Evolutionary conservation across 2,329 filamentous ascomycete species (phyloP), one percentile per base, ranked within the genome.

Genomic region (Biscogniauxia sp.): DNA sequence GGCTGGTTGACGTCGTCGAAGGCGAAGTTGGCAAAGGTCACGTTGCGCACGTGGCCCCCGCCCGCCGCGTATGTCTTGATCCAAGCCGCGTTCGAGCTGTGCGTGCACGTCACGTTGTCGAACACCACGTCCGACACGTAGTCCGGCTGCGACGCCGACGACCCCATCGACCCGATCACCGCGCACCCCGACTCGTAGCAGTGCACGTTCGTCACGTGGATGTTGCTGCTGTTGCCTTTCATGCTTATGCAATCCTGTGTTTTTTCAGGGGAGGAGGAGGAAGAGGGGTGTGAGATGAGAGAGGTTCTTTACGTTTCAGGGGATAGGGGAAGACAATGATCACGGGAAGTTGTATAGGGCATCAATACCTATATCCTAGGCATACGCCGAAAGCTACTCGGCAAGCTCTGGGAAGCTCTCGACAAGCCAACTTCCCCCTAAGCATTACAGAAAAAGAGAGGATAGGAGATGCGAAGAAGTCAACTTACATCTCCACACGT

Each of bases 1-100:
- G 79, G 79, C 68, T 81, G 79, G 68, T 81, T 79, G 62, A 82
- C 78, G 65, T 78, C 69, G 51, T 73, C 68, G 62, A 76, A 70
- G 15, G 64, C 54, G 58, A 77, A 72, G 71, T 80, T 78, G 62
- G 74, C 69, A 65, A 80, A 80, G 1, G 78, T 80, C 23, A 80
- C 70, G 66, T 80, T 80, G 17, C 68, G 69, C 4, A 80, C 78
- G 66, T 75, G 72, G 25, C 78, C 78, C 78, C 78, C 20, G 69
- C 68, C 8, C 77, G n/a, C 77, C 7, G 75, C 65, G 64, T 78
- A 78, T 7, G 75, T 77, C 71, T 78, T 77, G 69, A 78, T 74
- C 76, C 76, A 78, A 3, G 76, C 75, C n/a, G 74, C 75, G 65
- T 78, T 78, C 56, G 72, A 75, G 37, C 68, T 72, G 68, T 77